These are phyloP conservation scores for Saccharomycopsis synnaedendra DNA, from an alignment of 805 yeast genomes.

Conservation along the genomic window DNA sequence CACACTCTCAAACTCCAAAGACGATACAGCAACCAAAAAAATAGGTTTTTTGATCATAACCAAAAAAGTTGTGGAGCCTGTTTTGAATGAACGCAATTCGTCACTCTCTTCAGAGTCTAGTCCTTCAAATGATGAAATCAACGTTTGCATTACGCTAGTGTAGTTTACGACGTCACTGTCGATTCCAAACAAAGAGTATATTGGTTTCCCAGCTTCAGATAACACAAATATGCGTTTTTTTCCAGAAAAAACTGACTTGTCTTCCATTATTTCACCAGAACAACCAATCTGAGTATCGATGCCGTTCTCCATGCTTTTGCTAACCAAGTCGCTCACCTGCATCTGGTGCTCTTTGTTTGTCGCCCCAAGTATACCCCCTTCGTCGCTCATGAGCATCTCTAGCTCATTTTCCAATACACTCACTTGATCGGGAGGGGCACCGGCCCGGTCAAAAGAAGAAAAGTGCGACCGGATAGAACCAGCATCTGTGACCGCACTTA, in stretches of 20 bases:
- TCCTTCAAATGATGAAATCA: slow-evolving; percentile 53
- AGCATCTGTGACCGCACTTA: no score
- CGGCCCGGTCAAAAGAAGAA: no score
- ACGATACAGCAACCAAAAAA: slow-evolving; percentile 58
- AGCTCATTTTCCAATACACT: slow-evolving; percentile 11
- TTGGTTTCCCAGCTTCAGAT: slow-evolving; percentile 82
- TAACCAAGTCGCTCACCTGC: slow-evolving; percentile 5
- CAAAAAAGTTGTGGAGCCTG: slow-evolving; percentile 41
- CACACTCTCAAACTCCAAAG: slow-evolving; percentile 36
- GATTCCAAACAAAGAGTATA: slow-evolving; percentile 65
- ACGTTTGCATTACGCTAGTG: slow-evolving; percentile 73
- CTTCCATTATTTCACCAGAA: not conserved
- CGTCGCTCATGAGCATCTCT: slow-evolving; percentile 6
- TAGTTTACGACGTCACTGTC: slow-evolving; percentile 59
- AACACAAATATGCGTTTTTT: slow-evolving; percentile 68
- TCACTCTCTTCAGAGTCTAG: slow-evolving; percentile 19
- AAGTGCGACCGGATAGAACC: no score
- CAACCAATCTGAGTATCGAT: not conserved
- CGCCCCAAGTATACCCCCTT: not conserved
- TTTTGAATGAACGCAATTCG: slow-evolving; percentile 38
- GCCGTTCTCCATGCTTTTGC: not conserved
- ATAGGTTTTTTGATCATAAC: slow-evolving; percentile 59
- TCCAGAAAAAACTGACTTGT: slow-evolving; percentile 21
- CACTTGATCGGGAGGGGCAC: slow-evolving; percentile 1
- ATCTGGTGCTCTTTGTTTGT: slow-evolving; percentile 2